A percentile compares a stretch with the other conserved stretches of the same genome.
Evolutionary conservation across 805 yeast genomes (phyloP).

Genomic region (Candida dajiaensis): DNA sequence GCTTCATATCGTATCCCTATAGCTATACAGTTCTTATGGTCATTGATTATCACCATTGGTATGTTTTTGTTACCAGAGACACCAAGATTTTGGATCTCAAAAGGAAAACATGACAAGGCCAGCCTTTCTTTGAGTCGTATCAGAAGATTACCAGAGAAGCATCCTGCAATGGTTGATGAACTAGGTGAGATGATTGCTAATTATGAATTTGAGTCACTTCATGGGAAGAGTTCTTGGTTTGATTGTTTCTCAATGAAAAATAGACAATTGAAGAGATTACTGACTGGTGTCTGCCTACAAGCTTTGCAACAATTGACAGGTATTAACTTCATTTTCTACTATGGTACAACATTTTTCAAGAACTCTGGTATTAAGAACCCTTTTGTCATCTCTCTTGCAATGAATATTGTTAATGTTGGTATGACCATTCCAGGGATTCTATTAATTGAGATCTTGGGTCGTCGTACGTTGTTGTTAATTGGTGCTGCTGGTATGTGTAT

Average conservation of each 20-base stretch:
- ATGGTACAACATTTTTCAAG: slow-evolving; percentile 57
- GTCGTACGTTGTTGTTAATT: slow-evolving; percentile 52
- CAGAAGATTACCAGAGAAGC: slow-evolving; percentile 41
- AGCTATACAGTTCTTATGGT: slow-evolving; percentile 68
- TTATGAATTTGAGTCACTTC: slow-evolving; percentile 37
- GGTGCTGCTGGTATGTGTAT: slow-evolving; percentile 62
- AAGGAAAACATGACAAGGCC: slow-evolving; percentile 52
- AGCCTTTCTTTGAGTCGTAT: slow-evolving; percentile 47
- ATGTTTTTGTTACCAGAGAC: slow-evolving; percentile 68
- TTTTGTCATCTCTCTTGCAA: slow-evolving; percentile 36
- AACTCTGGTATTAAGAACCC: slow-evolving; percentile 44
- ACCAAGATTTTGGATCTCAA: slow-evolving; percentile 64
- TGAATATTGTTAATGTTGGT: slow-evolving; percentile 40
- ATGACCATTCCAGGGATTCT: slow-evolving; percentile 52
- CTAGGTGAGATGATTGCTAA: slow-evolving; percentile 43
- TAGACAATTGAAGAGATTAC: slow-evolving; percentile 37
- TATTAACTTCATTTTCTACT: slow-evolving; percentile 66
- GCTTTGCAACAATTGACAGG: slow-evolving; percentile 66
- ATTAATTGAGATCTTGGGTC: slow-evolving; percentile 55
- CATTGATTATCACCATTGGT: slow-evolving; percentile 52
- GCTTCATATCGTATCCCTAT: slow-evolving; percentile 72
- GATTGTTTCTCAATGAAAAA: slow-evolving; percentile 33
- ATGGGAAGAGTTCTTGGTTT: slow-evolving; percentile 21
- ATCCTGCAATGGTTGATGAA: slow-evolving; percentile 40
- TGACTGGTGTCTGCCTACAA: slow-evolving; percentile 38